phyloP scores from a whole-genome alignment of 345 rosid species.

The Populus ilicifolia region DNA sequence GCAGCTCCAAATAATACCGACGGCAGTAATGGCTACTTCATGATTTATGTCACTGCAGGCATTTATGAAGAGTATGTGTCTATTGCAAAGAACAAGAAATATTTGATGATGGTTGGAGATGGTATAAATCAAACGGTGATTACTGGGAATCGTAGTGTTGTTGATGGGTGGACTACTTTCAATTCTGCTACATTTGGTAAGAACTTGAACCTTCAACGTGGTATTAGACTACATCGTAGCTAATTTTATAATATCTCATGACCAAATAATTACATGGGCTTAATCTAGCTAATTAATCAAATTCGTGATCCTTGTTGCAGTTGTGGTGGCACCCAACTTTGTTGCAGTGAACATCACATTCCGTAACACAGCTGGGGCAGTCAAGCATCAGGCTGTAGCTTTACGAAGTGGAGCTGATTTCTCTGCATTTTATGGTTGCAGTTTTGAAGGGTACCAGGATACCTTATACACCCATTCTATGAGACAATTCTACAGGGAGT shows the following conservation, averaged over 20 bases:
- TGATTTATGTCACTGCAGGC: conserved; percentile 67
- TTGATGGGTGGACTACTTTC: conserved; percentile 85
- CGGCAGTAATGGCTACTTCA: conserved; percentile 56
- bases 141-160: conserved; percentile 77
- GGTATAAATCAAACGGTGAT: conserved; percentile 79
- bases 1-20: conserved; percentile 71
- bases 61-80: conserved; percentile 72
- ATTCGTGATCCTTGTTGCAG: conserved; percentile 33
- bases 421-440: conserved; percentile 73
- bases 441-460: conserved; percentile 88
- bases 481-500: conserved; percentile 80
- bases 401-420: conserved; percentile 67
- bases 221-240: not conserved
- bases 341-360: conserved; percentile 75
- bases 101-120: conserved; percentile 83
- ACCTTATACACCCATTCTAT: conserved; percentile 71
- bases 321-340: conserved; percentile 68
- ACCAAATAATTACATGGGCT: not conserved
- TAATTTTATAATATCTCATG: not conserved
- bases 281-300: not conserved
- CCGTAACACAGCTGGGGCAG: conserved; percentile 84
- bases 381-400: conserved; percentile 85
- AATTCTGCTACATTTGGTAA: conserved; percentile 85
- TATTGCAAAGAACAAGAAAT: conserved; percentile 61
- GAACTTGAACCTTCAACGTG: not conserved